phyloP scores from a whole-genome alignment of 2,329 filamentous ascomycete species.

The Drechslerella stenobrocha region DNA sequence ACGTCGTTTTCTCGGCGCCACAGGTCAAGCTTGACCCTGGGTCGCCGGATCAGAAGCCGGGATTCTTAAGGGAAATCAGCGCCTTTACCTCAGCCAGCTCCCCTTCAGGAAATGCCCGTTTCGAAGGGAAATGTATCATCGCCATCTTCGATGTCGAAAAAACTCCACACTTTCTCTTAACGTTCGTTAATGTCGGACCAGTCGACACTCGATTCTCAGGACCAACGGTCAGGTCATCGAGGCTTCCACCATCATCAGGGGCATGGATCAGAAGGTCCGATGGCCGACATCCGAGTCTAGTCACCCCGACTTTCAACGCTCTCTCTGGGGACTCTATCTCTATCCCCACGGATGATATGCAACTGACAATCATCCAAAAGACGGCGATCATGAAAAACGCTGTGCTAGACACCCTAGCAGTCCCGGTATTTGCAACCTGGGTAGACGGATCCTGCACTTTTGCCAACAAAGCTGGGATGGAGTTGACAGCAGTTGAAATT shows the following conservation, averaged over 20 bases:
- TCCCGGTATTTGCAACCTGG: conserved; percentile 78
- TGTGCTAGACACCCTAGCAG: too few species aligned
- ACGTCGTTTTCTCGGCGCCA: conserved; percentile 35
- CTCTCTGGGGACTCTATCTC: conserved; percentile 8
- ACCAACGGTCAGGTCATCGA: conserved; percentile 20
- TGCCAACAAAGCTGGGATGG: conserved; percentile 66
- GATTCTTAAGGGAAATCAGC: conserved; percentile 13
- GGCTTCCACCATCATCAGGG: conserved; percentile 27
- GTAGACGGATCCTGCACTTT: conserved; percentile 74
- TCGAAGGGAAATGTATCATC: conserved; percentile 39
- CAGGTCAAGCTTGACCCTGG: conserved; percentile 41
- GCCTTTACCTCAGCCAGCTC: conserved; percentile 30
- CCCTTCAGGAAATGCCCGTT: conserved; percentile 36
- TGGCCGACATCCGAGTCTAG: conserved; percentile 3
- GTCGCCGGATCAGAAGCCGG: not conserved
- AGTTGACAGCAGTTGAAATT: conserved; percentile 35
- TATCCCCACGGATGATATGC: conserved; percentile 1
- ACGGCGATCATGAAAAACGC: conserved; percentile 76
- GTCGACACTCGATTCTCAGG: conserved; percentile 9
- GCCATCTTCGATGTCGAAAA: conserved; percentile 16
- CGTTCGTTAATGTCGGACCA: conserved; percentile 31
- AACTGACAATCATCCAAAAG: conserved; percentile 67
- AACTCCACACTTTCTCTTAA: conserved; percentile 23
- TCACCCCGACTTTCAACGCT: not conserved
- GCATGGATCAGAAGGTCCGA: conserved; percentile 25